phyloP scores from a whole-genome alignment of 1,284 basidiomycete genomes.

The Ceratobasidium papillatum region DNA sequence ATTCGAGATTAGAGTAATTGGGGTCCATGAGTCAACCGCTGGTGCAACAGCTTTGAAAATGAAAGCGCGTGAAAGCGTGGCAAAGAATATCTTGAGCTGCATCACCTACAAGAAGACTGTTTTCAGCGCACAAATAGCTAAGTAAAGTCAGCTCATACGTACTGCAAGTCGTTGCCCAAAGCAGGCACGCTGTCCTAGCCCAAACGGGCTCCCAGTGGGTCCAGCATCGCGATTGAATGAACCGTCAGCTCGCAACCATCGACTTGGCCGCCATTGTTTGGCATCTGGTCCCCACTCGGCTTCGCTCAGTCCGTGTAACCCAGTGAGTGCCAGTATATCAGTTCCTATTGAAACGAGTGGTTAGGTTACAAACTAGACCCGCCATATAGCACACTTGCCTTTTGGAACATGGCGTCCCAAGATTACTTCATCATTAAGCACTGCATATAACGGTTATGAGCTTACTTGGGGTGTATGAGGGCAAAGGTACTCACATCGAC shows the following conservation, averaged over 20 bases:
- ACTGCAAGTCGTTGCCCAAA: too few species aligned
- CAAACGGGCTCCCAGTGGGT: neutral
- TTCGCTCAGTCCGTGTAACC: neutral
- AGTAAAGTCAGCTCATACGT: neutral
- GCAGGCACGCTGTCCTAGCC: slow-evolving; percentile 14
- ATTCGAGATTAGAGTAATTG: neutral
- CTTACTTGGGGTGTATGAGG: too few species aligned
- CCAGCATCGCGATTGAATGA: slow-evolving; percentile 10
- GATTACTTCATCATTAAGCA: slow-evolving; percentile 1
- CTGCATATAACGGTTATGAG: neutral
- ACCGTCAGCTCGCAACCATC: slow-evolving; percentile 13
- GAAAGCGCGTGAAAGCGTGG: neutral
- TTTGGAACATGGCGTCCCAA: slow-evolving; percentile 1
- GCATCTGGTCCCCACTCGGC: slow-evolving; percentile 13
- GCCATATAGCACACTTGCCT: neutral
- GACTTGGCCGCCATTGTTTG: slow-evolving; percentile 3
- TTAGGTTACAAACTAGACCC: neutral
- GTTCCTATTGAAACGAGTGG: neutral
- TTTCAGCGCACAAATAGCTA: neutral
- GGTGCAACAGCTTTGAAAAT: slow-evolving; percentile 7
- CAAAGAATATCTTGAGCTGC: slow-evolving; percentile 9
- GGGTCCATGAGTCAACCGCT: neutral
- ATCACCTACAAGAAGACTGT: neutral
- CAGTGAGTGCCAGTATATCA: neutral
- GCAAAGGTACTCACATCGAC: neutral